phyloP scores from a whole-genome alignment of 495 filamentous ascomycete species.

The Immersiella caudata region DNA sequence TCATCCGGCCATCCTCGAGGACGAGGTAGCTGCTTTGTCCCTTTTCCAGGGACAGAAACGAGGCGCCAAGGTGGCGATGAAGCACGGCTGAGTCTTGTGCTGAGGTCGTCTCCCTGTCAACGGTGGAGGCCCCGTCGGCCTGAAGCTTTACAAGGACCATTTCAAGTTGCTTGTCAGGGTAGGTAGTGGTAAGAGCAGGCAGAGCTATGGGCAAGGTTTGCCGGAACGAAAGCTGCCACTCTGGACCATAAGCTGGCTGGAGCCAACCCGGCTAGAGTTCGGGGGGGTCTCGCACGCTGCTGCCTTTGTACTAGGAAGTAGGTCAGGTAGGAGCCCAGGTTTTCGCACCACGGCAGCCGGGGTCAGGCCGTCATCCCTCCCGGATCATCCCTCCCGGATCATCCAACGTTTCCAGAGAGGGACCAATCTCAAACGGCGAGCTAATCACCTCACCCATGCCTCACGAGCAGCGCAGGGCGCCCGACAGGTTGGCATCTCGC shows the following conservation, averaged over 20 bases:
- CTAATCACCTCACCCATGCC: constrained; percentile 17
- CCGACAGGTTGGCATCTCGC: constrained; percentile 7
- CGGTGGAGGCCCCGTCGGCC: constrained; percentile 14
- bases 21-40: constrained; percentile 44
- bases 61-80: constrained; percentile 36
- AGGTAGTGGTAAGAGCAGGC: not conserved
- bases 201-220: too few species aligned
- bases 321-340: not conserved
- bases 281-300: not conserved
- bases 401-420: not conserved
- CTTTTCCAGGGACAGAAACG: constrained; percentile 31
- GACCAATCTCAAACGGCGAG: constrained; percentile 21
- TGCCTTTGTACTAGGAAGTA: not conserved
- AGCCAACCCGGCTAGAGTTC: not conserved
- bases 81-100: constrained; percentile 36
- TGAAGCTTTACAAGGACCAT: constrained; percentile 29
- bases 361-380: not conserved
- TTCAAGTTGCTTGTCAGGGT: constrained; percentile 9
- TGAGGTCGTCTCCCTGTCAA: not conserved
- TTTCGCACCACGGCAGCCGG: not conserved
- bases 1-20: constrained; percentile 61
- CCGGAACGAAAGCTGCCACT: not conserved
- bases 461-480: constrained; percentile 13
- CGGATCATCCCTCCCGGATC: not conserved
- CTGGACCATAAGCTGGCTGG: not conserved